Evolutionary conservation across 2,329 filamentous ascomycete species (phyloP), one percentile per base, ranked within the genome.

Genomic region (Talaromyces atroroseus): DNA sequence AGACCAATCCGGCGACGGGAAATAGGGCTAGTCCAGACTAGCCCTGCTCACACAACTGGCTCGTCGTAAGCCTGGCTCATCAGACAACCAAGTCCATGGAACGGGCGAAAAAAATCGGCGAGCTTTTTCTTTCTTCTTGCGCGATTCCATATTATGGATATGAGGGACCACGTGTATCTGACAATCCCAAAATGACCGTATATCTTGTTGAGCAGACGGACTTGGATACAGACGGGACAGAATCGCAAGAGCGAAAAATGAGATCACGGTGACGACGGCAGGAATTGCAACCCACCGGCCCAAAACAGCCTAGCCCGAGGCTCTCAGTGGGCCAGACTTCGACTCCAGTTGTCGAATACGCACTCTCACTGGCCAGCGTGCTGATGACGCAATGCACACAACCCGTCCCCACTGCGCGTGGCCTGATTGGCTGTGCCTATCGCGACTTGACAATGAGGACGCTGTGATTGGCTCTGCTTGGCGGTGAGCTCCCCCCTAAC

Each of bases 211-310:
- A n/a, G n/a, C n/a, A n/a, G n/a, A n/a, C n/a, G n/a, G n/a, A n/a
- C n/a, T n/a, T n/a, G n/a, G n/a, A n/a, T n/a, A n/a, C n/a, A n/a
- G n/a, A n/a, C n/a, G n/a, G n/a, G n/a, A n/a, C n/a, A n/a, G n/a
- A n/a, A n/a, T n/a, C 11, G 26, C 11, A 10, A 8, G 26, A 2
- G 8, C 7, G 14, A 36, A 5, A 36, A 58, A 71, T 70, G 68
- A 71, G 66, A 68, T 71, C 69, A 71, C 66, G 64, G 68, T 71
- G 69, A 71, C 68, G 69, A 71, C 66, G 68, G 65, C 52, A 59
- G 49, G 50, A 56, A 56, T 59, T 56, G 52, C 21, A 54, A 54
- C 52, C 44, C 21, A 4, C 26, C 29, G 38, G 44, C 45, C 52
- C 20, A n/a, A 14, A 10, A 11, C 5, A 32, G 29, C 16, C 32